These are phyloP conservation scores for Diaporthe sp. DNA, from an alignment of 2,329 filamentous ascomycete genomes.

Conservation along the genomic window DNA sequence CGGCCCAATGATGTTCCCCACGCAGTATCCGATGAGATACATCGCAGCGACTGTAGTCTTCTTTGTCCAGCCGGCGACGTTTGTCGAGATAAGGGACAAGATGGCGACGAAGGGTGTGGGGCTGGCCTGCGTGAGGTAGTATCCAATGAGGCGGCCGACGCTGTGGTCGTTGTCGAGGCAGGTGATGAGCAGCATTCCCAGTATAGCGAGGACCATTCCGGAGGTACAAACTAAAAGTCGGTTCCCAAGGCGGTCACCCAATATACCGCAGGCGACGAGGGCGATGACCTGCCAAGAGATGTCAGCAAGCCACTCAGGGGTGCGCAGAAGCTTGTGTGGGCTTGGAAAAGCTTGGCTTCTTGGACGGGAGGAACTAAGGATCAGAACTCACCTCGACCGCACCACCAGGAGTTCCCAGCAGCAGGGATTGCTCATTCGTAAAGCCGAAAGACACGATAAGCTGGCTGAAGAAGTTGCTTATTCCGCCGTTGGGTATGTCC, in stretches of 20 bases:
- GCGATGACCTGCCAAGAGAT: slow-evolving; percentile 39
- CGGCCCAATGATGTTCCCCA: slow-evolving; percentile 64
- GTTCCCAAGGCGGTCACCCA: slow-evolving; percentile 66
- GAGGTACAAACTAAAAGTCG: slow-evolving; percentile 65
- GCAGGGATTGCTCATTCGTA: slow-evolving; percentile 68
- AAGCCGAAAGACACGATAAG: slow-evolving; percentile 69
- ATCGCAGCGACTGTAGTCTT: slow-evolving; percentile 68
- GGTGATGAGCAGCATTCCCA: slow-evolving; percentile 73
- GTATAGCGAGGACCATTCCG: slow-evolving; percentile 62
- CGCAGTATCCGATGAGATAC: slow-evolving; percentile 62
- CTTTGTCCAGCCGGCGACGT: slow-evolving; percentile 67
- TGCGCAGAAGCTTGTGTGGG: slow-evolving; percentile 58
- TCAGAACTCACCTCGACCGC: slow-evolving; percentile 67
- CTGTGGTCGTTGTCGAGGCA: slow-evolving; percentile 68
- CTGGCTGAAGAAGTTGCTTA: slow-evolving; percentile 52
- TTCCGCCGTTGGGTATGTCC: slow-evolving; percentile 50
- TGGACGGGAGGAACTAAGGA: neutral
- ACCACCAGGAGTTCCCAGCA: slow-evolving; percentile 74
- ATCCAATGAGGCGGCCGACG: slow-evolving; percentile 69
- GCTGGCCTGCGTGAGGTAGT: slow-evolving; percentile 71
- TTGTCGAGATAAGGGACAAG: slow-evolving; percentile 71
- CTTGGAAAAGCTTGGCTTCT: slow-evolving; percentile 40
- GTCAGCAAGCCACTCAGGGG: slow-evolving; percentile 40
- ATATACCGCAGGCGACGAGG: slow-evolving; percentile 48
- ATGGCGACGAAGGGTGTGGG: slow-evolving; percentile 73